Conservation (phyloP, 2,329 filamentous ascomycete species). For the Teratosphaeria viscida region DNA sequence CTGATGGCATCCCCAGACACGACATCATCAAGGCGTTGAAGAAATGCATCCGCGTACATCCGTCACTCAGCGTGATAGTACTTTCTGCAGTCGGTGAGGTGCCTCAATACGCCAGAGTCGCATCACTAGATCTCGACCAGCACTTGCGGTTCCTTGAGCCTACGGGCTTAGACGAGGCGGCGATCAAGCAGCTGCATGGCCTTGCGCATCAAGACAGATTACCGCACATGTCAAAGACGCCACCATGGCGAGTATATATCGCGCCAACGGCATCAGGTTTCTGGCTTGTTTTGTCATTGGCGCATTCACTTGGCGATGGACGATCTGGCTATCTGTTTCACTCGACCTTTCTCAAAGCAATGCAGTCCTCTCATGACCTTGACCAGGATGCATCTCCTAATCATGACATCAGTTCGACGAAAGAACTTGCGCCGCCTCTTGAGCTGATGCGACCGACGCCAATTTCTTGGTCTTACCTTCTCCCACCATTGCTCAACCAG, state of each 20-base stretch:
- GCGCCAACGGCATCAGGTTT: conserved; percentile 15
- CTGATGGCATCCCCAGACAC: background rate
- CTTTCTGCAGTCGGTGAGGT: conserved; percentile 28
- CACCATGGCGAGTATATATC: conserved; percentile 37
- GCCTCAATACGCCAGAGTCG: conserved; percentile 24
- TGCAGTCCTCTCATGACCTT: background rate
- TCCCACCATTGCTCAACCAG: conserved; percentile 29
- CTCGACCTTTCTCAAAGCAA: conserved; percentile 26
- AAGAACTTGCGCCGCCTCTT: background rate
- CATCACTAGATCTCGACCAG: conserved; percentile 27
- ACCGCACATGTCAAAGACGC: conserved; percentile 15
- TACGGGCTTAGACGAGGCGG: background rate
- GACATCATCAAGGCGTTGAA: conserved; percentile 25
- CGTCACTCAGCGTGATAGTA: conserved; percentile 30
- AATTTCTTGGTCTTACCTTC: conserved; percentile 37
- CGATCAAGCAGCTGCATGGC: conserved; percentile 18
- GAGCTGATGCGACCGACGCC: conserved; percentile 9
- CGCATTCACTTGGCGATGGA: conserved; percentile 37
- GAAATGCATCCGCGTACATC: conserved; percentile 29
- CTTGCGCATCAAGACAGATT: conserved; percentile 28
- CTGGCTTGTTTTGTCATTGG: conserved; percentile 31
- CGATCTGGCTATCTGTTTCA: conserved; percentile 35
- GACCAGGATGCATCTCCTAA: background rate
- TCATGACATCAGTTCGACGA: background rate
- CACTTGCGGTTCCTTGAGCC: conserved; percentile 29